phyloP scores from a whole-genome alignment of 108 stramenopile species.

The Skeletonema potamos region DNA sequence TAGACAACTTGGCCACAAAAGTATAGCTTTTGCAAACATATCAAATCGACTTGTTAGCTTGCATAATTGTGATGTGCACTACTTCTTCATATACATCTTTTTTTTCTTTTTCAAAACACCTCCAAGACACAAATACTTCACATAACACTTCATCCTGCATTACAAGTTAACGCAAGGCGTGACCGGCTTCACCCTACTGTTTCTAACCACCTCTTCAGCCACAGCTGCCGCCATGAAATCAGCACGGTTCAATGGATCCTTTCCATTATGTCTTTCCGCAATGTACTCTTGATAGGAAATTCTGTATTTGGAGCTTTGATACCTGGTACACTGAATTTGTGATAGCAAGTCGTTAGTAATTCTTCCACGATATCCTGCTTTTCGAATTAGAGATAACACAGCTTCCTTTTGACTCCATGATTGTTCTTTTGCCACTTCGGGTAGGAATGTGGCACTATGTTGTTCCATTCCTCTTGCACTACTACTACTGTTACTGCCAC shows the following conservation, averaged over 20 bases:
- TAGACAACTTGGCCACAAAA: no score
- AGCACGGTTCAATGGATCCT: conserved; percentile 21
- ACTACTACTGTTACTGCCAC: not conserved
- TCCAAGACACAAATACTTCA: not conserved
- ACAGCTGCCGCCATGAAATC: conserved; percentile 12
- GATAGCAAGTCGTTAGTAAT: conserved; percentile 41
- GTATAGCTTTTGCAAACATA: no score
- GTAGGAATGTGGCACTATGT: conserved; percentile 71
- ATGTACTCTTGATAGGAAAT: conserved; percentile 69
- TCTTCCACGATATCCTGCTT: conserved; percentile 65
- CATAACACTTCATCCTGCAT: not conserved
- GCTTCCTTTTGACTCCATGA: conserved; percentile 59
- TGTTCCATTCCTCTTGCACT: conserved; percentile 2
- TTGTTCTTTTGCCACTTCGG: conserved; percentile 77
- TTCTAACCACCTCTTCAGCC: conserved; percentile 6
- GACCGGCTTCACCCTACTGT: not conserved
- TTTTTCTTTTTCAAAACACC: not conserved
- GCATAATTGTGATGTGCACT: no score
- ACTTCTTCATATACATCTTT: no score
- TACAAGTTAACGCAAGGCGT: conserved; percentile 28
- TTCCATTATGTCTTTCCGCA: not conserved
- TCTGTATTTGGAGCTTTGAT: conserved; percentile 70
- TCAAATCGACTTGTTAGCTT: no score
- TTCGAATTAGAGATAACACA: conserved; percentile 60
- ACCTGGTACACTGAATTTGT: conserved; percentile 64